Conservation (phyloP, 352 stramenopile species). For the Blastocystis sp. region DNA sequence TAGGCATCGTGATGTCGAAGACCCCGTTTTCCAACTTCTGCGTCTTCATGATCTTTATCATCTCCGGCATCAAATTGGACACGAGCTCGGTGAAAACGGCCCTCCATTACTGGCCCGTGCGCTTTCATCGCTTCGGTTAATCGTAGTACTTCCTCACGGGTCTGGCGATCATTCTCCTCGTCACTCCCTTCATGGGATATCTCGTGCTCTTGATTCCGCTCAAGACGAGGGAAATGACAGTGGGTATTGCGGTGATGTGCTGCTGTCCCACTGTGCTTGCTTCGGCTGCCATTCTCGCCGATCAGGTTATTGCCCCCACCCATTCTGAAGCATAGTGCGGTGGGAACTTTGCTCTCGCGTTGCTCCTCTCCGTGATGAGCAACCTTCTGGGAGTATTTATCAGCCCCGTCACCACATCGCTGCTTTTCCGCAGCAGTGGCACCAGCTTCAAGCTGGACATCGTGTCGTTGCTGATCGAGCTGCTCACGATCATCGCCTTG, state of each 20-base stretch:
- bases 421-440: constrained; percentile 41
- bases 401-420: constrained; percentile 16
- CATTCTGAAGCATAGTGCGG: constrained; percentile 61
- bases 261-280: constrained; percentile 60
- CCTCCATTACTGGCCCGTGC: constrained; percentile 61
- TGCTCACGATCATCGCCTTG: constrained; percentile 54
- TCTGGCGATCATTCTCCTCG: constrained; percentile 32
- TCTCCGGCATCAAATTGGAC: constrained; percentile 60
- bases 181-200: constrained; percentile 58
- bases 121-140: background rate
- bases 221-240: constrained; percentile 31
- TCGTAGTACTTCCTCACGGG: constrained; percentile 64
- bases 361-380: constrained; percentile 43
- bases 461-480: constrained; percentile 51
- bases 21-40: constrained; percentile 54
- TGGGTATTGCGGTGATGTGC: constrained; percentile 56
- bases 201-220: constrained; percentile 44
- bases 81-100: constrained; percentile 57
- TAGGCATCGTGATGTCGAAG: constrained; percentile 41
- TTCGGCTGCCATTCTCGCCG: constrained; percentile 60
- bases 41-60: constrained; percentile 69
- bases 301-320: constrained; percentile 1
- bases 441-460: constrained; percentile 43
- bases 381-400: constrained; percentile 63
- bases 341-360: constrained; percentile 43